These are phyloP conservation scores for Exophiala lecanii-corni DNA, from an alignment of 2,329 filamentous ascomycete genomes.

Conservation along the genomic window DNA sequence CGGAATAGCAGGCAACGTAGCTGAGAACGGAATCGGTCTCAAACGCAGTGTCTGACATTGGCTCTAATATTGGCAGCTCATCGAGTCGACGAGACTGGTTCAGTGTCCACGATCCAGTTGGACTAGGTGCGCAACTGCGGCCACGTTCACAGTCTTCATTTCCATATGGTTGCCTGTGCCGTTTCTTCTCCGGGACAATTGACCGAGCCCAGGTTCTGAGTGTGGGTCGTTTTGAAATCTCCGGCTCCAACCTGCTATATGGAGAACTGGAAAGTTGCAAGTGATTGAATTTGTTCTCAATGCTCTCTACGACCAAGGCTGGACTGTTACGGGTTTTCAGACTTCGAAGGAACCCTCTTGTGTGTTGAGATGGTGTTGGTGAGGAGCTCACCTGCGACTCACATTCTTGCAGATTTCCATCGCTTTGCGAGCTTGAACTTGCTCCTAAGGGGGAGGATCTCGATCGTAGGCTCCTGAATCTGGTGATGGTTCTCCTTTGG, in stretches of 20 bases:
- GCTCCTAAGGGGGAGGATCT: conserved; percentile 9
- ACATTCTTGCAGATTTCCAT: background rate
- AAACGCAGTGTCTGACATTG: conserved; percentile 4
- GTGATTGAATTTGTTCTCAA: background rate
- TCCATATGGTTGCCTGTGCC: background rate
- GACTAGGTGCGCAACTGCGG: conserved; percentile 3
- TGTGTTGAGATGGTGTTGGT: background rate
- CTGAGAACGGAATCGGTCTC: conserved; percentile 7
- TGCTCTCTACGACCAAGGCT: conserved; percentile 1
- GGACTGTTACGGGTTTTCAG: conserved; percentile 10
- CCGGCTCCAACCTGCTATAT: background rate
- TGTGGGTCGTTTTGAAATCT: conserved; percentile 9
- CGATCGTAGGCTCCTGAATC: conserved; percentile 7
- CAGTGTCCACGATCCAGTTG: conserved; percentile 9
- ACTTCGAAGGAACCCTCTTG: conserved; percentile 11
- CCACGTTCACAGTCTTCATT: background rate
- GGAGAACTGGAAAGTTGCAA: background rate
- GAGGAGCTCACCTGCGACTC: background rate
- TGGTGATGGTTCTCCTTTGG: conserved; percentile 1
- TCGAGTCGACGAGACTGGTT: background rate
- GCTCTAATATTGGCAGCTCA: background rate
- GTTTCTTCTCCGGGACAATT: conserved; percentile 4
- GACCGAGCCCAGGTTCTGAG: conserved; percentile 7
- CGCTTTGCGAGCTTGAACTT: conserved; percentile 1
- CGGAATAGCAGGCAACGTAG: background rate